Evolutionary conservation across 345 rosid species (phyloP), one percentile per base, ranked within the genome.

Genomic region (Euphorbia pulcherrima): DNA sequence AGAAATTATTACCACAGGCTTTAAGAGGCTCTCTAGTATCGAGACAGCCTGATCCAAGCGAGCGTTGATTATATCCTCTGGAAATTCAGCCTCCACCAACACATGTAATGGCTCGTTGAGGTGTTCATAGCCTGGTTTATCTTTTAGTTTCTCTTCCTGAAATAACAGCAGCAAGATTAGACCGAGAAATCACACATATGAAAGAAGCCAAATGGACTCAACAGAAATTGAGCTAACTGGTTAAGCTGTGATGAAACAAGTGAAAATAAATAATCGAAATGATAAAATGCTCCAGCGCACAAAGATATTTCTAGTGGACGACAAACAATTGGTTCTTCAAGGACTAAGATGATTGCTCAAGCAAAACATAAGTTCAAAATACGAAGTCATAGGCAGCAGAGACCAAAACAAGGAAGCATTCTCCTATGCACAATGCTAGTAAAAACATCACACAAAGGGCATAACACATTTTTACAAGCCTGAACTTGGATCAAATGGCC

Each of bases 61-160:
- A 27, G 86, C 62, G 76, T 94, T 83, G 69, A 94, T 79, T 64
- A 83, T 72, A 76, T 88, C 92, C 77, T 90, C 97, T 0, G 92
- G 92, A 76, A 89, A 92, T 75, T 89, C 98, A 13, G 96, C 98
- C 80, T 89, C 99, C 62, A 94, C 85, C 75, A 94, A 75, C 35
- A 94, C 82, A 60, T 94, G 97, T 67, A 90, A 78, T 7, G 88
- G 96, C 81, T 94, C 96, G 26, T 86, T 83, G 16, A 91, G 97
- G 79, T 94, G 99, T 79, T 94, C 95, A 28, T 91, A 94, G 53
- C 96, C 97, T 37, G 92, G 92, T 78, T 91, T 94, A 59, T 88
- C 98, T 77, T 85, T 91, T 21, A 91, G 88, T 67, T 87, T 89
- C 77, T 91, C 99, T 78, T 91, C 95, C 99, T 91, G 69, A 48